Evolutionary conservation across 352 stramenopile species (phyloP).

Genomic region (Globisporangium nagaii): DNA sequence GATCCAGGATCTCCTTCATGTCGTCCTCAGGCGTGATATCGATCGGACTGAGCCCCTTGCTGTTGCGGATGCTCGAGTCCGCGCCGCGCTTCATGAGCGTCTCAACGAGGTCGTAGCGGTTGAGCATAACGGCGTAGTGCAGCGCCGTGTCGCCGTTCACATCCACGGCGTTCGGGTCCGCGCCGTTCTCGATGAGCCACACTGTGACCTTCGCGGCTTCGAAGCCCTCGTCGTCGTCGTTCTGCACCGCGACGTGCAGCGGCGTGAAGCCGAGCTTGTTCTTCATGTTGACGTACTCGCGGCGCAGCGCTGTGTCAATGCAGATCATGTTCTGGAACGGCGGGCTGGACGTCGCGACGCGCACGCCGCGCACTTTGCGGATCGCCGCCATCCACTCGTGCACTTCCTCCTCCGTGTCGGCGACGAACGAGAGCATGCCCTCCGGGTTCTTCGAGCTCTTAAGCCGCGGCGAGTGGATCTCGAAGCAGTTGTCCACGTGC

Average conservation of each 20-base stretch:
- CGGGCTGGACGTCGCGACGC: constrained; percentile 58
- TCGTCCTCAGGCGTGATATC: constrained; percentile 78
- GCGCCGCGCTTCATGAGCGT: constrained; percentile 85
- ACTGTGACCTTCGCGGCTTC: constrained; percentile 82
- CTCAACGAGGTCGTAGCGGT: constrained; percentile 77
- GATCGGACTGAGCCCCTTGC: constrained; percentile 52
- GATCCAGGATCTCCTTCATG: constrained; percentile 70
- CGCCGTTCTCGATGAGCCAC: constrained; percentile 86
- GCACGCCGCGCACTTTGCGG: constrained; percentile 78
- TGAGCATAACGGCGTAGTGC: constrained; percentile 81
- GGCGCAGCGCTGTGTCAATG: constrained; percentile 72
- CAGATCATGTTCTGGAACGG: constrained; percentile 89
- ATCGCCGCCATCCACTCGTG: constrained; percentile 87
- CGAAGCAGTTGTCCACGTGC: constrained; percentile 81
- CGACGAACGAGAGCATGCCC: constrained; percentile 79
- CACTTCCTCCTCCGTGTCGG: constrained; percentile 77
- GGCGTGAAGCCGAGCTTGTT: constrained; percentile 82
- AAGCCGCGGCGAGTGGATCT: constrained; percentile 77
- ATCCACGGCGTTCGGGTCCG: constrained; percentile 70
- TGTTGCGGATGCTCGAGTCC: constrained; percentile 68
- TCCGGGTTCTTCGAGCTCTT: constrained; percentile 82
- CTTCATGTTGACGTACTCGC: constrained; percentile 84
- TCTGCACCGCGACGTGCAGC: constrained; percentile 78
- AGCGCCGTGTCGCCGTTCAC: constrained; percentile 81
- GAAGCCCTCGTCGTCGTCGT: constrained; percentile 87